Conservation (phyloP, 805 yeast species). For the Yamadazyma laniorum region DNA sequence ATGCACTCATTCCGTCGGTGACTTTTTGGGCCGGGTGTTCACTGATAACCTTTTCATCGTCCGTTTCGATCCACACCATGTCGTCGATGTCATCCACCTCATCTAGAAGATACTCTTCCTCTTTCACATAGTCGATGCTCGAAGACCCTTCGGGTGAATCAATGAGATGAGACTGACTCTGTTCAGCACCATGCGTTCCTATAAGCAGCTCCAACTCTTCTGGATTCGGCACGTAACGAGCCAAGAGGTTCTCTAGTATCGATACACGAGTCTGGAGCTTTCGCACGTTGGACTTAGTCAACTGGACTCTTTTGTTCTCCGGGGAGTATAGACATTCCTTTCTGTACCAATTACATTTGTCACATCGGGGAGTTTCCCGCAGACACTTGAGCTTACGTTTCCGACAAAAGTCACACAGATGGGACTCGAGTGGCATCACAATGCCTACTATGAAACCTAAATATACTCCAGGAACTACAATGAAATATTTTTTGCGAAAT, state of each 20-base stretch:
- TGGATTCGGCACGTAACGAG: background rate
- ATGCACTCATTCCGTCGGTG: conserved; percentile 15
- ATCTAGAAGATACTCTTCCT: conserved; percentile 7
- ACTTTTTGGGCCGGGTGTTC: background rate
- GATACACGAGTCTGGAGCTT: conserved; percentile 8
- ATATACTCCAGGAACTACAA: no score
- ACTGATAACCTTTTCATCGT: background rate
- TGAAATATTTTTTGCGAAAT: no score
- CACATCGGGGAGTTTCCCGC: conserved; percentile 9
- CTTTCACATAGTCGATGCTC: background rate
- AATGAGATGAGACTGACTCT: background rate
- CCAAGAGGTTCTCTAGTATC: background rate
- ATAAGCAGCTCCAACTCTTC: conserved; percentile 2
- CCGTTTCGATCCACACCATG: conserved; percentile 8
- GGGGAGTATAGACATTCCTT: conserved; percentile 14
- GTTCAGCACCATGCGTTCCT: background rate
- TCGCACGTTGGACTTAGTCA: conserved; percentile 11
- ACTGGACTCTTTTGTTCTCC: conserved; percentile 3
- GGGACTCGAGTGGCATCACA: conserved; percentile 5
- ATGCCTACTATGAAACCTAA: no score
- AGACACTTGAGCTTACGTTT: conserved; percentile 15
- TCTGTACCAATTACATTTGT: conserved; percentile 7
- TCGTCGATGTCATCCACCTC: conserved; percentile 7
- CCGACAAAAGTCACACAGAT: conserved; percentile 17
- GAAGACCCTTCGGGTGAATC: background rate